Evolutionary conservation across 139 green algal genomes (phyloP).

Genomic region (Chlamydomonas sp.): DNA sequence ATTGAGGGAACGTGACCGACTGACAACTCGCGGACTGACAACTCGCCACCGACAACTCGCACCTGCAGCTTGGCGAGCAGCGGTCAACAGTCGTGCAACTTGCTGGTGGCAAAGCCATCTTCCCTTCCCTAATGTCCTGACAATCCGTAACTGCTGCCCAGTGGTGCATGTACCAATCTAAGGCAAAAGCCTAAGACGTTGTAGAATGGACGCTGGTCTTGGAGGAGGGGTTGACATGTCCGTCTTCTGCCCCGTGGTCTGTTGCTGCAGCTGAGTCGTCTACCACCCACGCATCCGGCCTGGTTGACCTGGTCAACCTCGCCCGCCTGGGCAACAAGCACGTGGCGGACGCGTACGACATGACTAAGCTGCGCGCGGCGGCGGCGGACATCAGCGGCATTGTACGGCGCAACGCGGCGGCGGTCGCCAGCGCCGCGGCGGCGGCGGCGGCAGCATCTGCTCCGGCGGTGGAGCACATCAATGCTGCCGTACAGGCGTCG

Average conservation of each 20-base stretch:
- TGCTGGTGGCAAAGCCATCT: no score
- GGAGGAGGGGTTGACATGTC: not conserved
- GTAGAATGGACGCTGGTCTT: not conserved
- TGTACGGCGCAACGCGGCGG: not conserved
- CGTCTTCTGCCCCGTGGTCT: not conserved
- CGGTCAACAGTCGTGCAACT: no score
- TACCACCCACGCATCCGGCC: not conserved
- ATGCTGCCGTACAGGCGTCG: no score
- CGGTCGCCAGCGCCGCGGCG: not conserved
- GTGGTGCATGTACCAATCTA: no score
- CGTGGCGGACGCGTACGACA: not conserved
- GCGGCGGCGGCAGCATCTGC: not conserved
- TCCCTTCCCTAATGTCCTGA: no score
- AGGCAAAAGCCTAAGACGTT: no score
- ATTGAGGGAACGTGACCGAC: no score
- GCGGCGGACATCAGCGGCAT: not conserved
- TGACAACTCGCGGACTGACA: no score
- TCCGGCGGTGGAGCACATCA: no score
- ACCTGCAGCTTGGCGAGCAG: no score
- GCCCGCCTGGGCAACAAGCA: not conserved
- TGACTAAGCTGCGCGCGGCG: slow-evolving; percentile 5
- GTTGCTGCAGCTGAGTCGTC: not conserved
- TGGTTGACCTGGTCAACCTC: slow-evolving; percentile 25
- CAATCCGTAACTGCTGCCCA: no score
- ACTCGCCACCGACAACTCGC: no score